phyloP scores from a whole-genome alignment of 2,329 filamentous ascomycete species.

The Alternaria ethzedia region DNA sequence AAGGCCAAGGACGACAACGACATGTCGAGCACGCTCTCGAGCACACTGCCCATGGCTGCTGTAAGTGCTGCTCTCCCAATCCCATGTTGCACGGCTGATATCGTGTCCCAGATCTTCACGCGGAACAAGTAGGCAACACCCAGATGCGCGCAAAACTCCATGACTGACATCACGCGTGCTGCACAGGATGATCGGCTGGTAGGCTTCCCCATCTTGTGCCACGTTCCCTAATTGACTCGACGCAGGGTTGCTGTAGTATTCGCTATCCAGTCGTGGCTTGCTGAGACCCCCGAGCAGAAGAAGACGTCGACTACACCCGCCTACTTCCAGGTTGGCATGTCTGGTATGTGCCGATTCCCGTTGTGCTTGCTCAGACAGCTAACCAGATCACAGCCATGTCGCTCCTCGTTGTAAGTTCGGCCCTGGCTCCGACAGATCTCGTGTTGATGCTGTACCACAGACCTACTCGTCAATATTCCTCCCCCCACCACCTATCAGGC shows the following conservation, averaged over 20 bases:
- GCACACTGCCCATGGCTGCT: constrained; percentile 92
- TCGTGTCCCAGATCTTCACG: constrained; percentile 73
- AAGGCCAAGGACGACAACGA: constrained; percentile 70
- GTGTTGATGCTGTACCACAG: constrained; percentile 24
- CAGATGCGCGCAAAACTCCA: constrained; percentile 9
- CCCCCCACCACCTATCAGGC: constrained; percentile 56
- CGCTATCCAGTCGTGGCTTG: constrained; percentile 77
- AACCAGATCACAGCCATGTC: constrained; percentile 49
- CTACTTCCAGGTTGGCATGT: constrained; percentile 80
- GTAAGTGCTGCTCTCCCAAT: constrained; percentile 53
- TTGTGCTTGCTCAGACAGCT: constrained; percentile 1
- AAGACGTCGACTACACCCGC: constrained; percentile 72
- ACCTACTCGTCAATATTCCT: constrained; percentile 71
- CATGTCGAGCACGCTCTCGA: constrained; percentile 73
- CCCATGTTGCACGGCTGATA: constrained; percentile 36
- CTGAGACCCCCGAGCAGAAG: constrained; percentile 72
- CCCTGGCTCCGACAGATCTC: not conserved
- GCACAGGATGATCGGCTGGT: constrained; percentile 69
- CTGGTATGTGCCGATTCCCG: constrained; percentile 62
- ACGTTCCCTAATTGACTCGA: constrained; percentile 18
- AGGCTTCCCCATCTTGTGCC: constrained; percentile 30
- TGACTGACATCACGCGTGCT: constrained; percentile 26
- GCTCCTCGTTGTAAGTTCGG: constrained; percentile 52
- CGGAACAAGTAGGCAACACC: constrained; percentile 72
- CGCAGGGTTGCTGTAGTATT: constrained; percentile 74